These are phyloP conservation scores for Spirogloea muscicola DNA, from an alignment of 139 green algal genomes.

Conservation along the genomic window DNA sequence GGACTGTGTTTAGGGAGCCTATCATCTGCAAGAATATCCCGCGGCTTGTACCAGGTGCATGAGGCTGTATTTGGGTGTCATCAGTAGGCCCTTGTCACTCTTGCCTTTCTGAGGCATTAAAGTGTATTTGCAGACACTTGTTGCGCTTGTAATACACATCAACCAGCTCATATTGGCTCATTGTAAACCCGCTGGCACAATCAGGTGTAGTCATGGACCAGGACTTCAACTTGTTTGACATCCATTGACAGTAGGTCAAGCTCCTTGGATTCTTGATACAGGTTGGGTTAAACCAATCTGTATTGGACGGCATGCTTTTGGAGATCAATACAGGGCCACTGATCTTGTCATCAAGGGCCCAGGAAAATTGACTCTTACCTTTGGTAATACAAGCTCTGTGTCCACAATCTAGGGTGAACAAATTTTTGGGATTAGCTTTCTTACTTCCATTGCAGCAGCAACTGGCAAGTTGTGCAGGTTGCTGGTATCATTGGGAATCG, in stretches of 20 bases:
- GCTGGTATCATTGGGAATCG: background rate
- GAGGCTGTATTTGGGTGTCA: background rate
- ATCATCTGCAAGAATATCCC: constrained; percentile 93
- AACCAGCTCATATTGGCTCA: background rate
- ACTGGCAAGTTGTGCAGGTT: no score
- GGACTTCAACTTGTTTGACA: no score
- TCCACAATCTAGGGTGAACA: background rate
- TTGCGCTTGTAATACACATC: background rate
- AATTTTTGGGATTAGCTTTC: background rate
- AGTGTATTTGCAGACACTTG: background rate
- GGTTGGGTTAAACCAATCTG: constrained; percentile 41
- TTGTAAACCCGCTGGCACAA: no score
- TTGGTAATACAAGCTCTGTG: constrained; percentile 16
- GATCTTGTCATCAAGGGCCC: constrained; percentile 70
- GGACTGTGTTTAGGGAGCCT: constrained; percentile 87
- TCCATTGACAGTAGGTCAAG: no score
- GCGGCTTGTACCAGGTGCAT: constrained; percentile 74
- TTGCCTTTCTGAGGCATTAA: background rate
- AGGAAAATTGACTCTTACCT: constrained; percentile 81
- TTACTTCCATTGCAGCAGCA: no score
- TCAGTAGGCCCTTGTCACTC: background rate
- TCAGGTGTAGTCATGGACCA: background rate
- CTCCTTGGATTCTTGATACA: constrained; percentile 8
- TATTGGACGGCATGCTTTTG: constrained; percentile 80
- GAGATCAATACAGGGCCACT: constrained; percentile 94